Evolutionary conservation across 148 eudicot species (phyloP).

Genomic region (Camellia granthamiana): DNA sequence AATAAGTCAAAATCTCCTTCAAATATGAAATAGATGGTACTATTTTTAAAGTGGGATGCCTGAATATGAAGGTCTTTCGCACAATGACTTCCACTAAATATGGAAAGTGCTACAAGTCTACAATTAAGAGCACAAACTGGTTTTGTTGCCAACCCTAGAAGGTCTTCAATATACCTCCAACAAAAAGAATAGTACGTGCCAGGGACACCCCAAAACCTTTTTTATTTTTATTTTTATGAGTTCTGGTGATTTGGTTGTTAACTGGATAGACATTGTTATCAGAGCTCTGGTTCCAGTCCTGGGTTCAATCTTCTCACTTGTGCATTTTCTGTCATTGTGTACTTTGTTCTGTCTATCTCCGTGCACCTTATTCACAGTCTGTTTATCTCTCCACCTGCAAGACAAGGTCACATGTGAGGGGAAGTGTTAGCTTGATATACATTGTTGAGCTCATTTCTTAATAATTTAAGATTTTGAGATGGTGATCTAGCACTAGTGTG

Average conservation of each 20-base stretch:
- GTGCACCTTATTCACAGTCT: too few species aligned
- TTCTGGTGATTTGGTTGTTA: not conserved
- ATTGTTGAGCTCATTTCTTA: too few species aligned
- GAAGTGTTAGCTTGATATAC: too few species aligned
- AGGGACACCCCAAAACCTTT: not conserved
- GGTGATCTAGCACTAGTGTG: not conserved
- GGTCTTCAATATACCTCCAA: not conserved
- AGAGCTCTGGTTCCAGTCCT: too few species aligned
- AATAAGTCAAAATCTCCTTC: not conserved
- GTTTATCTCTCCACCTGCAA: too few species aligned
- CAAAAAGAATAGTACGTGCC: not conserved
- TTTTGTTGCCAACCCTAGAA: not conserved
- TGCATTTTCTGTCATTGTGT: too few species aligned
- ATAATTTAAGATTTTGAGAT: too few species aligned
- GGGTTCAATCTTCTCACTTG: too few species aligned
- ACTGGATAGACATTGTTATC: too few species aligned
- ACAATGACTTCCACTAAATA: conserved; percentile 1
- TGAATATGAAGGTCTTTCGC: conserved; percentile 3
- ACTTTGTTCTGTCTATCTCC: too few species aligned
- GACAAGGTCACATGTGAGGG: too few species aligned
- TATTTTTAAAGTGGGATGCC: not conserved
- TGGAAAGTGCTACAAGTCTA: conserved; percentile 6
- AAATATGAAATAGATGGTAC: not conserved
- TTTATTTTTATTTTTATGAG: not conserved
- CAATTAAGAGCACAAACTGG: not conserved